A percentile compares a stretch with the other conserved stretches of the same genome.
phyloP scores from a whole-genome alignment of 2,329 filamentous ascomycete genomes.

The Sarocladiaceae sp. region DNA sequence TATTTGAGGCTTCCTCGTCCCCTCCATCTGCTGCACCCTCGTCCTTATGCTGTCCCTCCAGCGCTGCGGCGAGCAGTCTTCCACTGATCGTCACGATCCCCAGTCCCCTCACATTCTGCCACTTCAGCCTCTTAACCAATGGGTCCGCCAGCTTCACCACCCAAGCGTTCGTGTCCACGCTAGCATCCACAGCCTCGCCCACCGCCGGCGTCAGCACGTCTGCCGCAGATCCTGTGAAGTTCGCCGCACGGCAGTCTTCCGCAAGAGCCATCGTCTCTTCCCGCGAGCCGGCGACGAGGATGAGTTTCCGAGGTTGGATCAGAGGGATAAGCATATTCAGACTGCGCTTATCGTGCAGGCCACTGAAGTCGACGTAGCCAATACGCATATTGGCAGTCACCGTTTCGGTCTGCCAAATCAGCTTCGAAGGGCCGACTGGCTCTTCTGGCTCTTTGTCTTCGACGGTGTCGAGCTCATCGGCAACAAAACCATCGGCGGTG shows the following conservation, averaged over 20 bases:
- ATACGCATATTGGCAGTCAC: slow-evolving; percentile 68
- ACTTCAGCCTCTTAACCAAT: slow-evolving; percentile 80
- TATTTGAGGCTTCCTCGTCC: slow-evolving; percentile 26
- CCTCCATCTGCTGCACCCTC: slow-evolving; percentile 24
- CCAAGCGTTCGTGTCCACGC: slow-evolving; percentile 97
- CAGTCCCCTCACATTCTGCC: slow-evolving; percentile 88
- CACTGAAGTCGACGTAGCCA: slow-evolving; percentile 85
- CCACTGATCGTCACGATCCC: slow-evolving; percentile 92
- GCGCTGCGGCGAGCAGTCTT: slow-evolving; percentile 39
- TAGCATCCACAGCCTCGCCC: slow-evolving; percentile 76
- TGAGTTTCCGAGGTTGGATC: slow-evolving; percentile 88
- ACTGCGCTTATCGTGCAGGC: slow-evolving; percentile 87
- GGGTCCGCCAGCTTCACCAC: slow-evolving; percentile 81
- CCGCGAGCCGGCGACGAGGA: slow-evolving; percentile 75
- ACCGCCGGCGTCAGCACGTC: slow-evolving; percentile 77
- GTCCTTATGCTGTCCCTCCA: slow-evolving; percentile 38
- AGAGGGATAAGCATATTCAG: slow-evolving; percentile 91
- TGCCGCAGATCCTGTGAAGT: slow-evolving; percentile 40
- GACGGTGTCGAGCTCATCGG: slow-evolving; percentile 52
- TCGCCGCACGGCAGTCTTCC: slow-evolving; percentile 66
- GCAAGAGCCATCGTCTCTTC: slow-evolving; percentile 76
- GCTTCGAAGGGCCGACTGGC: slow-evolving; percentile 64
- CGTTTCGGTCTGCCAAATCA: slow-evolving; percentile 56
- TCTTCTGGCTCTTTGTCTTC: slow-evolving; percentile 49
- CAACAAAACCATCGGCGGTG: slow-evolving; percentile 29